phyloP scores from a whole-genome alignment of 2,329 filamentous ascomycete species.

The Alternaria hordeiaustralica region DNA sequence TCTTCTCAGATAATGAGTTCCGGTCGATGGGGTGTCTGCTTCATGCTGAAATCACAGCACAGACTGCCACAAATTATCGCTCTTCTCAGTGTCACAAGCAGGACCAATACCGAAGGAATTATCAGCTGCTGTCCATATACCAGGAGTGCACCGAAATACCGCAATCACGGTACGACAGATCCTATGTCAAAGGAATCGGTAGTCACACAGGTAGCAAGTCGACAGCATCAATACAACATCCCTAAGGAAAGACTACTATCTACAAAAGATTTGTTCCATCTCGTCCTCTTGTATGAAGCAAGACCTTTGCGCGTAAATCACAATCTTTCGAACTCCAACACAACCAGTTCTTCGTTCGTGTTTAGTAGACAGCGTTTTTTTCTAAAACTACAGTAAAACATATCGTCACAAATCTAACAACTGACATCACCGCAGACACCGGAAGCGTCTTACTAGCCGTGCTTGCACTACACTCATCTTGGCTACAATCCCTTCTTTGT shows the following conservation, averaged over 20 bases:
- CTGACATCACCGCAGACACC: not conserved
- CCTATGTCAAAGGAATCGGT: not conserved
- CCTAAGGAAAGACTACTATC: too few species aligned
- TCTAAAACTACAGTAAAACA: not conserved
- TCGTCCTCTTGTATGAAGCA: not conserved
- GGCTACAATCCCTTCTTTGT: rapidly evolving
- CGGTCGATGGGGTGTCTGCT: not conserved
- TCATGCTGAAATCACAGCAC: not conserved
- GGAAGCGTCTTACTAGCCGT: not conserved
- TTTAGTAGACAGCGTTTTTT: not conserved
- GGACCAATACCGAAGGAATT: not conserved
- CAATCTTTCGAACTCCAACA: not conserved
- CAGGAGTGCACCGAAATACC: not conserved
- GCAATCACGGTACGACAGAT: not conserved
- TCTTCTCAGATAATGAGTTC: not conserved
- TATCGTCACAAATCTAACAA: not conserved
- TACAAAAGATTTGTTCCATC: not conserved
- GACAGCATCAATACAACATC: not conserved
- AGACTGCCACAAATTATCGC: not conserved
- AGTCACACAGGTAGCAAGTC: not conserved
- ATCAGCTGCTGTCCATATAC: not conserved
- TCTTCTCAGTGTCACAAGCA: not conserved
- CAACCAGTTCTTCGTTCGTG: not conserved
- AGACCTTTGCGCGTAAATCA: not conserved
- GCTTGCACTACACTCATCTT: not conserved